Evolutionary conservation across 2,329 filamentous ascomycete genomes (phyloP).

Genomic region (Macrophomina pseudophaseolina): DNA sequence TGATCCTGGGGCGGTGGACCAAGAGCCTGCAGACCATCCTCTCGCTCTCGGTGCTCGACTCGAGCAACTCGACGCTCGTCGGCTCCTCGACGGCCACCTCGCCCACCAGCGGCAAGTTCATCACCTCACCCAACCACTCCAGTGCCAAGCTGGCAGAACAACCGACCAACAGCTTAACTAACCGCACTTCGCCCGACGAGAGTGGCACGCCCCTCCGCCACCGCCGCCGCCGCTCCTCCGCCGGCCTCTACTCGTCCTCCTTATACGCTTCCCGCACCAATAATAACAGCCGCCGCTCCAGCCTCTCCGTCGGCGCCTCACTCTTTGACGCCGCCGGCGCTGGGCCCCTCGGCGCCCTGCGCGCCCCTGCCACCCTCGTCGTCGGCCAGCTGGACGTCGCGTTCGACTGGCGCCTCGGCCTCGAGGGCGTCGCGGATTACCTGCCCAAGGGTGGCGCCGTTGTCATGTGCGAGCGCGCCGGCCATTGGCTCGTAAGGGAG

Average conservation of each 20-base stretch:
- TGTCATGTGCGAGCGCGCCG: slow-evolving; percentile 51
- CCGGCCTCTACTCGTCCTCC: slow-evolving; percentile 27
- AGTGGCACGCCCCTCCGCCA: neutral
- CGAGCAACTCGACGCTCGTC: slow-evolving; percentile 16
- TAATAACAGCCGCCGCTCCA: slow-evolving; percentile 16
- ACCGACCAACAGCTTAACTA: neutral
- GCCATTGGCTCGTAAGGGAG: slow-evolving; percentile 62
- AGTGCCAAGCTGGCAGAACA: neutral
- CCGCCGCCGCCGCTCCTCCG: slow-evolving; percentile 28
- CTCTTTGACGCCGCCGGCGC: slow-evolving; percentile 46
- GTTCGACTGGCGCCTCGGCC: slow-evolving; percentile 53
- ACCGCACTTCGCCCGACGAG: neutral
- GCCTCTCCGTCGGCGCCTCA: slow-evolving; percentile 42
- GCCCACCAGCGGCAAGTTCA: slow-evolving; percentile 17
- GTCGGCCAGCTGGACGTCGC: slow-evolving; percentile 60
- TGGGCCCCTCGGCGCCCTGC: slow-evolving; percentile 52
- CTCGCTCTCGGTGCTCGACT: slow-evolving; percentile 52
- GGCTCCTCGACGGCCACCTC: slow-evolving; percentile 27
- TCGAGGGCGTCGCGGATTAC: slow-evolving; percentile 60
- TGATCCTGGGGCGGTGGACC: slow-evolving; percentile 53
- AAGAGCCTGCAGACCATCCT: slow-evolving; percentile 58
- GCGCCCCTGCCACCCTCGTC: slow-evolving; percentile 58
- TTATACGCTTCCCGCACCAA: too few relatives aligned
- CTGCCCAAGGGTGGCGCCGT: slow-evolving; percentile 58
- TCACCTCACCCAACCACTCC: neutral